Evolutionary conservation across 2,329 filamentous ascomycete species (phyloP), one percentile per base, ranked within the genome.

Genomic region (Aspergillus thermomutatus): DNA sequence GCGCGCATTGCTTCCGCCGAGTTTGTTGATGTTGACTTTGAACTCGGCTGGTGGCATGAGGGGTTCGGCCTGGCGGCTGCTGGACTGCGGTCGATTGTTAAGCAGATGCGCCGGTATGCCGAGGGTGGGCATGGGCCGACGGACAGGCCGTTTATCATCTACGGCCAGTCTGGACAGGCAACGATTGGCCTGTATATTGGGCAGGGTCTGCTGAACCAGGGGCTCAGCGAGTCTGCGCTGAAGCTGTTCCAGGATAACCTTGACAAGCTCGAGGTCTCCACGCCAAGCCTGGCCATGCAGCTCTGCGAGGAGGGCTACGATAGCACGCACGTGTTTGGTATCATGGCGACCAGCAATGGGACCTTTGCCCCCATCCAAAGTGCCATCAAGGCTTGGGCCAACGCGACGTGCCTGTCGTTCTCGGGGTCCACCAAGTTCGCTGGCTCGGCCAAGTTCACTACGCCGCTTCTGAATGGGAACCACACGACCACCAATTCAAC

Each of bases 131-230:
- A 70, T 47, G 62, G 58, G 23, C 25, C 55, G 2, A 61, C 65
- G 28, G 45, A 58, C 6, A 48, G 52, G 21, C 58, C 69, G 7
- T 60, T 66, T 43, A 66, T 72, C 27, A 54, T 75, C 23, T 75
- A 67, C 60, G 69, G 62, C 6, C 67, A 64, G 56, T 68, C 63
- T 49, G 67, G 64, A 2, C 62, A 64, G 43, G 66, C 66, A 40
- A 66, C 66, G 11, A 54, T 72, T 23, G 72, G 75, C 48, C 37
- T 76, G 46, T 76, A 76, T 54, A 68, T 76, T n/a, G 73, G 75
- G 58, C 65, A 64, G 56, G 61, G 63, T 9, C 50, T 68, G 28
- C 60, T 61, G 52, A 60, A 51, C 52, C 59, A 54, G 45, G 55
- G 25, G 51, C 47, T 72, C 23, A 63, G 60, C 53, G 46, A 51